phyloP scores from a whole-genome alignment of 2,329 filamentous ascomycete genomes.

The Clarireedia sp. region DNA sequence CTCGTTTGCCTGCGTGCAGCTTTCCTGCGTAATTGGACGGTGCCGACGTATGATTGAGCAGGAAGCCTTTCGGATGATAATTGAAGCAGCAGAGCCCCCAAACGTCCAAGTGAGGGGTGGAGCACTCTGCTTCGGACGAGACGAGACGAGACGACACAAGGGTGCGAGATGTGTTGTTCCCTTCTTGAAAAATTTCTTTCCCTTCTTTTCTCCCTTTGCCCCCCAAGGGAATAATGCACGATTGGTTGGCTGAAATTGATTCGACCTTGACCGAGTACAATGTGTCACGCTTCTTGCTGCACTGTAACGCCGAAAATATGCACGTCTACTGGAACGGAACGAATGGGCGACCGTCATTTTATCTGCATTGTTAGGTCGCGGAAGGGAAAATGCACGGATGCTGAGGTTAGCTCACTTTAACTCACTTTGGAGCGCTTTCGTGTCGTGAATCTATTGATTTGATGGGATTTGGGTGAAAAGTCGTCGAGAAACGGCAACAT shows the following conservation, averaged over 20 bases:
- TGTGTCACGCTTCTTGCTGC: slow-evolving; percentile 8
- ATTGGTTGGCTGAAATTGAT: neutral
- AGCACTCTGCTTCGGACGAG: too few species aligned
- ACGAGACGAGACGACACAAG: neutral
- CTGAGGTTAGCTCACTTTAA: neutral
- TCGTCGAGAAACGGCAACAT: too few species aligned
- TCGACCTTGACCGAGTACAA: slow-evolving; percentile 9
- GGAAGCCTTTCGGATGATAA: neutral
- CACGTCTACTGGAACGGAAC: slow-evolving; percentile 1
- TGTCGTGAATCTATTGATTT: neutral
- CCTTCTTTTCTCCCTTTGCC: neutral
- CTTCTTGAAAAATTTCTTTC: neutral
- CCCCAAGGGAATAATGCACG: neutral
- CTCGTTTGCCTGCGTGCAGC: too few species aligned
- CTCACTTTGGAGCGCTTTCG: slow-evolving; percentile 1
- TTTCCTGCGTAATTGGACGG: too few species aligned
- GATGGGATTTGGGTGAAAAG: neutral
- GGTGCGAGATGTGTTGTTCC: neutral
- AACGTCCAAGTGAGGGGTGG: neutral
- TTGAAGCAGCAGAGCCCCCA: neutral
- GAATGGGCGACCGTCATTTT: neutral
- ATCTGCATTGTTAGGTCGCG: neutral
- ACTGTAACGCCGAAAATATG: slow-evolving; percentile 7
- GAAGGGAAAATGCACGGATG: too few species aligned
- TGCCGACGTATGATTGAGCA: too few species aligned